phyloP scores from a whole-genome alignment of 768 basidiomycete genomes.

The Sistotremastrum niveocremeum region DNA sequence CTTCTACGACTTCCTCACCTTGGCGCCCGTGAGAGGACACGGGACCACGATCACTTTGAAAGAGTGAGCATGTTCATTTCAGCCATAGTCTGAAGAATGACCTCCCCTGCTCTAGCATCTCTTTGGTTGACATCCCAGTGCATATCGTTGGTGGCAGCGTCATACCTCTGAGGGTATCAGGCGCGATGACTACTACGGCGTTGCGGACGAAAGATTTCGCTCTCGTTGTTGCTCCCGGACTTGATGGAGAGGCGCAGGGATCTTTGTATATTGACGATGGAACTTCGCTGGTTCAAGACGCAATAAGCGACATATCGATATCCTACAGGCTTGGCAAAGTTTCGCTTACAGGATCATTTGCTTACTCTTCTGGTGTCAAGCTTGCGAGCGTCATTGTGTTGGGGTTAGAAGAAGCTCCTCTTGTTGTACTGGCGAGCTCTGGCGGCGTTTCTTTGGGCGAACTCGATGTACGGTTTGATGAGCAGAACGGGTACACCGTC shows the following conservation, averaged over 20 bases:
- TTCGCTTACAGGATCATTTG: constrained; percentile 17
- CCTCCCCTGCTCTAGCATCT: constrained; percentile 20
- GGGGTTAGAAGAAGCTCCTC: constrained; percentile 14
- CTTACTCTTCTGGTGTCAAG: constrained; percentile 16
- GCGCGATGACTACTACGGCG: constrained; percentile 47
- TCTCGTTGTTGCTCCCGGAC: constrained; percentile 44
- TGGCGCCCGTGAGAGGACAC: constrained; percentile 32
- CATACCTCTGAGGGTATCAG: constrained; percentile 39
- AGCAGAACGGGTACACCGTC: no score
- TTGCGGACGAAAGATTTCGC: constrained; percentile 45
- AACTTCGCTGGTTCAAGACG: constrained; percentile 25
- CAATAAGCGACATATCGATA: constrained; percentile 18
- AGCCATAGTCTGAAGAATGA: background rate
- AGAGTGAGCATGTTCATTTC: background rate
- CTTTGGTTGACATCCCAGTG: constrained; percentile 45
- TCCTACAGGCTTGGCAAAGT: constrained; percentile 15
- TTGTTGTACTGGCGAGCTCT: background rate
- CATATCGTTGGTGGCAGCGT: constrained; percentile 48
- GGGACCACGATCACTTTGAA: constrained; percentile 31
- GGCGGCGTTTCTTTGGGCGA: no score
- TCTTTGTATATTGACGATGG: constrained; percentile 54
- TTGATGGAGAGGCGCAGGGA: constrained; percentile 38
- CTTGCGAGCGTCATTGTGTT: constrained; percentile 23
- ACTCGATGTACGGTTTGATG: no score
- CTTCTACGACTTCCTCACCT: constrained; percentile 51